Base-by-base conservation (phyloP, 371 early-diverging fungal genomes). In the Rhizopus arrhizus region DNA sequence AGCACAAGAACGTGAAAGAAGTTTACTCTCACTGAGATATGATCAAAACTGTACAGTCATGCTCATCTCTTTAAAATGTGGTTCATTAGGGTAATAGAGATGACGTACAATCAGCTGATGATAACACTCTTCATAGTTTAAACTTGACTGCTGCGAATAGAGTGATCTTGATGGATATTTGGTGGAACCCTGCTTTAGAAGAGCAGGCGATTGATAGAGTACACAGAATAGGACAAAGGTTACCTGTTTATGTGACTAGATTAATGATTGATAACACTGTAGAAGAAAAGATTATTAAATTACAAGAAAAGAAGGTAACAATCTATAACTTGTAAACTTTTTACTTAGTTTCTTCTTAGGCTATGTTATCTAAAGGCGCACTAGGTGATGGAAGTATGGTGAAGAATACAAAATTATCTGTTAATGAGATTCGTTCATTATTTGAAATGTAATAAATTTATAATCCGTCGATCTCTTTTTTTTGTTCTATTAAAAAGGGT, bases 101-200 rank as follows among this genome's bases (percentile, higher is more conserved):
- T n/a, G 22, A 29, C 9, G n/a, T 12, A 50, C 36, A 12, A 31
- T n/a, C 4, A 29, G 12, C 9, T 29, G 15, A 48, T 29, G 10
- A 48, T n/a, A 48, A 29, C 9, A 48, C 9, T 48, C 5, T 9
- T 10, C 12, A 29, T 46, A 92, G 91, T 2, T 69, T 92, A 12
- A 93, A 92, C 56, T 73, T 94, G 28, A 90, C 90, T 4, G 69
- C 73, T 8, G 94, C 92, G 0, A 84, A 82, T 58, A 85, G 89
- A 28, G 95, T 94, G 8, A 78, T 87, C 9, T 58, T 89, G 16
- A 75, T 88, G 72, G 91, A 94, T 64, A 78, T 89, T 51, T 95
- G 94, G 93, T 95, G 93, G 91, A 93, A 93, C 69, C 93, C 93
- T 5, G 88, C 90, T 3, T 68, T 92, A 22, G 93, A 95, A 78